Percentiles rank a stretch among this genome's conserved stretches.
phyloP scores from a whole-genome alignment of 2,329 filamentous ascomycete species.

The Sphaerulina vaccinii region DNA sequence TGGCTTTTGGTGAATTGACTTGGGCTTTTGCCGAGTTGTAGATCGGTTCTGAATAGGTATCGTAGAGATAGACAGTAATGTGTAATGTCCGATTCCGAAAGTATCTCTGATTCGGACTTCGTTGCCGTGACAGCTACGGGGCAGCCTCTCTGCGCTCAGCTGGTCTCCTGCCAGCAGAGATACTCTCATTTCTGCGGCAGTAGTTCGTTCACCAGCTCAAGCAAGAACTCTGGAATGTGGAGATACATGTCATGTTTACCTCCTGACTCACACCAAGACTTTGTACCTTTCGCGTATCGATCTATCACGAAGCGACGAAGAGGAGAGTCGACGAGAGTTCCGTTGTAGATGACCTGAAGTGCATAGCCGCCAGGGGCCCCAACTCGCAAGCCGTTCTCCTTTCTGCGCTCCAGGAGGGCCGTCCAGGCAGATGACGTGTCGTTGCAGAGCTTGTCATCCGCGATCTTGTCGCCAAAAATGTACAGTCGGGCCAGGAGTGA shows the following conservation, averaged over 20 bases:
- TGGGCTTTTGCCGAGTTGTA: slow-evolving; percentile 26
- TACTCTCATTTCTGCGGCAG: too few relatives aligned
- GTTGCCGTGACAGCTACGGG: too few relatives aligned
- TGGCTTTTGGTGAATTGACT: slow-evolving; percentile 22
- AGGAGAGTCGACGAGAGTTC: not conserved
- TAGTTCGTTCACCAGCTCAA: not conserved
- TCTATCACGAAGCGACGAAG: not conserved
- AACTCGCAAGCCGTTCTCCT: not conserved
- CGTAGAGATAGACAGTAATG: slow-evolving; percentile 9
- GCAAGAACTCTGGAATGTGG: not conserved
- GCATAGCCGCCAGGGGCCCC: not conserved
- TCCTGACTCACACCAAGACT: too few relatives aligned
- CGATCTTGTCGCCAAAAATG: slow-evolving; percentile 4
- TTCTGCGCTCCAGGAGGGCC: not conserved
- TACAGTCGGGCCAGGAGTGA: not conserved
- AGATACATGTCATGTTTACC: not conserved
- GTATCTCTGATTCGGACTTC: too few relatives aligned
- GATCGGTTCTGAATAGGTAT: not conserved
- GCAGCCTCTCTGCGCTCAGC: too few relatives aligned
- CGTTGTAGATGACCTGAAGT: not conserved
- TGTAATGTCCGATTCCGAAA: too few relatives aligned
- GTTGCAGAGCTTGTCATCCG: not conserved
- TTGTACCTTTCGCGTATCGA: not conserved
- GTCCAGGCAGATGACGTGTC: not conserved
- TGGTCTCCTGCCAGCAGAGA: too few relatives aligned